These are phyloP conservation scores for Erythrobasidium hasegawianum DNA, from an alignment of 1,284 basidiomycete genomes.

Conservation along the genomic window DNA sequence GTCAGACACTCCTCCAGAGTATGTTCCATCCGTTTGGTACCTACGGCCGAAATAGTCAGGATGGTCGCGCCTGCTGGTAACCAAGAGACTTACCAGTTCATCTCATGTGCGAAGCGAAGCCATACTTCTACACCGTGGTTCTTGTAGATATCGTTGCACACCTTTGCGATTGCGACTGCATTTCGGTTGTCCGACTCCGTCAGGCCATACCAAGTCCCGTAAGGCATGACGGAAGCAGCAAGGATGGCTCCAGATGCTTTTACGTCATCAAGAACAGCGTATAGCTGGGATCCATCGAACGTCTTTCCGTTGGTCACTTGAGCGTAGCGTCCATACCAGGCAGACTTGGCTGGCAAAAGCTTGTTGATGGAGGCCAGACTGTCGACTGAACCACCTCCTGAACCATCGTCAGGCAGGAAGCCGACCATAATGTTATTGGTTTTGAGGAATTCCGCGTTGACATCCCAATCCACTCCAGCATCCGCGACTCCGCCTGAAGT, in stretches of 20 bases:
- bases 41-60: constrained; percentile 5
- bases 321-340: constrained; percentile 33
- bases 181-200: constrained; percentile 43
- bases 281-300: constrained; percentile 32
- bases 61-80: neutral
- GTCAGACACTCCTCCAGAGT: constrained; percentile 44
- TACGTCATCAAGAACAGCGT: constrained; percentile 34
- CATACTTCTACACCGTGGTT: constrained; percentile 49
- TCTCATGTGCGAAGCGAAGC: constrained; percentile 47
- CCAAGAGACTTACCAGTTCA: neutral
- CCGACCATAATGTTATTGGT: constrained; percentile 32
- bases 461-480: constrained; percentile 11
- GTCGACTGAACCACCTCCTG: constrained; percentile 19
- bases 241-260: constrained; percentile 34
- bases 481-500: neutral
- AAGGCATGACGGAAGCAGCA: constrained; percentile 36
- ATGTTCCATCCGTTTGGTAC: constrained; percentile 44
- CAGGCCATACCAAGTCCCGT: constrained; percentile 41
- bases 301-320: constrained; percentile 30
- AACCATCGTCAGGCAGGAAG: constrained; percentile 34
- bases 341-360: constrained; percentile 28
- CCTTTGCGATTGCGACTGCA: constrained; percentile 46
- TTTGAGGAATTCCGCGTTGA: constrained; percentile 20
- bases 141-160: constrained; percentile 48
- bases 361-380: constrained; percentile 15